phyloP scores from a whole-genome alignment of 1,284 basidiomycete species.

The Microbotryum silenes-acaulis region DNA sequence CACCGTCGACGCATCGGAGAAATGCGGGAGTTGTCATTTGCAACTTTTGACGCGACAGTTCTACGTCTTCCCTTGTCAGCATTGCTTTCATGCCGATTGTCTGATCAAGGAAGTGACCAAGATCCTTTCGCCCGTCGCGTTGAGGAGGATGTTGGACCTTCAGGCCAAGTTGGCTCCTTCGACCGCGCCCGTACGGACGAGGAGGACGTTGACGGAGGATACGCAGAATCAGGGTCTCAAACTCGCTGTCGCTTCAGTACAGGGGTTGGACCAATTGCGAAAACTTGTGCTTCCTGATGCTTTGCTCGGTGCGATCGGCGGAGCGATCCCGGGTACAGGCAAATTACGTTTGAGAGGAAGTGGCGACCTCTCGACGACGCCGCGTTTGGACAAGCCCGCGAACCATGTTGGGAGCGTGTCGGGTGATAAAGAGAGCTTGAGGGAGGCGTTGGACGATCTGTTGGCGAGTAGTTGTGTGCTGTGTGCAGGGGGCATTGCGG shows the following conservation, averaged over 20 bases:
- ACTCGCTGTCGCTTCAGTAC: constrained; percentile 65
- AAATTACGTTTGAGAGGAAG: constrained; percentile 51
- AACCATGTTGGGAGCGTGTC: constrained; percentile 45
- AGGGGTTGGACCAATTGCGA: constrained; percentile 59
- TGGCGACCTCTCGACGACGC: constrained; percentile 55
- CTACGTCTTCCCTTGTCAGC: constrained; percentile 94
- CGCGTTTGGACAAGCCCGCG: constrained; percentile 47
- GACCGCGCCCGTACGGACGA: not conserved
- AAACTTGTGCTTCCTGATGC: constrained; percentile 89
- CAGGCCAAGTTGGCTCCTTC: constrained; percentile 66
- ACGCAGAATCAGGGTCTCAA: constrained; percentile 64
- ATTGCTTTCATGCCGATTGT: constrained; percentile 76
- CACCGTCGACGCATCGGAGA: constrained; percentile 78
- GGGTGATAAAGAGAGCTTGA: constrained; percentile 52
- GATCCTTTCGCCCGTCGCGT: constrained; percentile 66
- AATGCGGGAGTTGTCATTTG: constrained; percentile 71
- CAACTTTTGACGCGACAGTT: constrained; percentile 79
- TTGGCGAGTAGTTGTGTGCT: constrained; percentile 79
- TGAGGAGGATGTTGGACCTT: constrained; percentile 72
- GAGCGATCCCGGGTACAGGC: constrained; percentile 36
- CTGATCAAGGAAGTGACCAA: constrained; percentile 86
- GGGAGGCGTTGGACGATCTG: constrained; percentile 75
- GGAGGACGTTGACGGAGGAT: constrained; percentile 32
- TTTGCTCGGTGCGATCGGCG: constrained; percentile 47
- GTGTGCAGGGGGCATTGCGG: constrained; percentile 77